phyloP scores from a whole-genome alignment of 805 yeast species.

The Ogataea methylovora region DNA sequence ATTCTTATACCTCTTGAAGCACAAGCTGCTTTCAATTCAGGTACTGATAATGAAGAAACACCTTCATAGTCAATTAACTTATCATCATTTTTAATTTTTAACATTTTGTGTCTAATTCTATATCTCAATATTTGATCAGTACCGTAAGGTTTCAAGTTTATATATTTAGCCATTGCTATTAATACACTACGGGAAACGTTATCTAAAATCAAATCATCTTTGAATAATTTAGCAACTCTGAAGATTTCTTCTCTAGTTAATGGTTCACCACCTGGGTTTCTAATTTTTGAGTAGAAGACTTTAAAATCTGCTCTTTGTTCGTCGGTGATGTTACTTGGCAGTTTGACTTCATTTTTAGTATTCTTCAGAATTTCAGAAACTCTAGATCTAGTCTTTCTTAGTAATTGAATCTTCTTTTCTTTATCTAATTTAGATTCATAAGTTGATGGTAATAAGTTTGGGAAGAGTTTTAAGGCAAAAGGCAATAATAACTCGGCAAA shows the following conservation, averaged over 20 bases:
- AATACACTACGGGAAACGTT: constrained; percentile 86
- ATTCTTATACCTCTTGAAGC: constrained; percentile 88
- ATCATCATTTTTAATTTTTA: constrained; percentile 86
- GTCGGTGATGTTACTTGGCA: constrained; percentile 57
- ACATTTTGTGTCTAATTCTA: constrained; percentile 82
- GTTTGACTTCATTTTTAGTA: constrained; percentile 67
- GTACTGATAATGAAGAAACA: constrained; percentile 68
- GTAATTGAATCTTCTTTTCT: constrained; percentile 44
- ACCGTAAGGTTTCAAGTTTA: constrained; percentile 87
- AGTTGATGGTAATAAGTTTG: constrained; percentile 88
- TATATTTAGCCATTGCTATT: constrained; percentile 86
- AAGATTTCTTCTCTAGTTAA: constrained; percentile 58
- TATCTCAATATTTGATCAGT: constrained; percentile 84
- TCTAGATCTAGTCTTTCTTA: constrained; percentile 52
- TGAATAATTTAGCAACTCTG: constrained; percentile 81
- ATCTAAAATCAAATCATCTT: constrained; percentile 89
- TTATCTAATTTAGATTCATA: constrained; percentile 59
- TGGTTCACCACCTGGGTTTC: constrained; percentile 50
- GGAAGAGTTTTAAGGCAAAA: constrained; percentile 81
- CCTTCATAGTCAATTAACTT: constrained; percentile 89
- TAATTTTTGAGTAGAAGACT: constrained; percentile 65
- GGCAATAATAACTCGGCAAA: constrained; percentile 94
- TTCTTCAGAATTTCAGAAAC: constrained; percentile 56
- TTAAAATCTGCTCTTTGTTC: constrained; percentile 71
- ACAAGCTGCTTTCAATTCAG: constrained; percentile 85